Evolutionary conservation across 192 early-diverging fungal genomes (phyloP), one percentile per base, ranked within the genome.

Genomic region (Chytriomyces confervae): DNA sequence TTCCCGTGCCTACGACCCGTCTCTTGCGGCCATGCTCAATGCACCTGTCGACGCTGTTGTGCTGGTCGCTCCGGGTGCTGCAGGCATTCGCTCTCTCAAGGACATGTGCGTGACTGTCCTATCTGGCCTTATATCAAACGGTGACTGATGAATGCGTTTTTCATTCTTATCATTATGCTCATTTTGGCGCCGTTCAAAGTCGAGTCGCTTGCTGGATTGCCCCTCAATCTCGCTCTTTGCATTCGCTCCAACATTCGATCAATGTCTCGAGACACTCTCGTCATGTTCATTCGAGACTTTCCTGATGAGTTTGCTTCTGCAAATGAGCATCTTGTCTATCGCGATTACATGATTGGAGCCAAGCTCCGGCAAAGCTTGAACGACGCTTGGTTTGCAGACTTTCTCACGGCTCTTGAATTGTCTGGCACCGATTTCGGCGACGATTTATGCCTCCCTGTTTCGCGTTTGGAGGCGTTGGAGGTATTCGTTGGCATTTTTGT

Each of bases 371-470:
- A 20, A 13, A 51, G 44, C 50, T 23, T 72, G 47, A 13, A 27
- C 50, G 69, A 72, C 50, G 69, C 5, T 20, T 72, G 69, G 69
- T 60, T 72, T 5, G 69, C 16, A 8, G 5, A 7, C 10, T 72
- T 72, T 72, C 69, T 72, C 18, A 20, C 8, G 1, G 47, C 44
- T 13, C 18, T 72, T 24, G 69, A 72, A 29, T 72, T 72, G 48
- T 50, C 50, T 7, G 48, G 69, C 3, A 57, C 69, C 6, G 57
- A 72, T 43, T 72, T 72, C 5, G 48, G 48, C 10, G 69, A 72
- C 57, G 51, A 72, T 13, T 36, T 72, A 23, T 72, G 69, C 45
- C 9, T 49, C 2, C 9, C 51, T 20, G 50, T 72, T 5, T 72
- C 69, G 69, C 16, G 36, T 10, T 49, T 72, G 11, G 69, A 72